Evolutionary conservation across 2,329 filamentous ascomycete species (phyloP), one percentile per base, ranked within the genome.

Genomic region (Furcasterigmium furcatum): DNA sequence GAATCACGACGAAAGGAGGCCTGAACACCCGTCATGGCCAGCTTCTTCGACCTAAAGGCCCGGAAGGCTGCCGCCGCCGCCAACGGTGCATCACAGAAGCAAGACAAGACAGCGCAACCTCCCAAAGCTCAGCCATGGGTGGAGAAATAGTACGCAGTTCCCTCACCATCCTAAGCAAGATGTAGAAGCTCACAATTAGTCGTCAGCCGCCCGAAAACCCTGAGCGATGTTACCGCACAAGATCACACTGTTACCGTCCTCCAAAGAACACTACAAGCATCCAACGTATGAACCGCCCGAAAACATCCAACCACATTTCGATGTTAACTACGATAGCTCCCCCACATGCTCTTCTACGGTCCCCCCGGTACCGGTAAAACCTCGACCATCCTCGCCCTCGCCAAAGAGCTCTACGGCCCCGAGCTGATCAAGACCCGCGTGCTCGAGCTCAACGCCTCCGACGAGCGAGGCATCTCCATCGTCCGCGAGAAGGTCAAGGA

Each of bases 311-410:
- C 10, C 10, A 14, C 34, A 8, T 19, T 18, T 4, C 29, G 16
- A 10, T 5, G 13, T 22, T 13, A 27, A 5, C 34, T 18, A 19
- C 34, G 9, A 22, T 52, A 88, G 82, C 86, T 99, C 32, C 94
- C 94, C 4, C 95, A 99, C 68, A 96, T 99, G 90, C 88, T 99
- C 59, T 97, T 97, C 77, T 99, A 99, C 64, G 94, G 94, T 4
- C 94, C 95, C 1, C 95, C 94, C 18, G 94, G 94, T 35, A 99
- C 94, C 1, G 94, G 94, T 56, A 99, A 99, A 73, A 99, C 94
- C 1, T 96, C 90, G 2, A 99, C 95, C 0, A 91, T 99, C 57
- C 87, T 99, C 52, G 95, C 95, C 3, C 85, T 99, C 24, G 91
- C 94, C 45, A 96, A 96, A 70, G 91, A 97, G 63, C 87, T 99